Evolutionary conservation across 1,284 basidiomycete species (phyloP).

Genomic region (Ceratobasidium sp.): DNA sequence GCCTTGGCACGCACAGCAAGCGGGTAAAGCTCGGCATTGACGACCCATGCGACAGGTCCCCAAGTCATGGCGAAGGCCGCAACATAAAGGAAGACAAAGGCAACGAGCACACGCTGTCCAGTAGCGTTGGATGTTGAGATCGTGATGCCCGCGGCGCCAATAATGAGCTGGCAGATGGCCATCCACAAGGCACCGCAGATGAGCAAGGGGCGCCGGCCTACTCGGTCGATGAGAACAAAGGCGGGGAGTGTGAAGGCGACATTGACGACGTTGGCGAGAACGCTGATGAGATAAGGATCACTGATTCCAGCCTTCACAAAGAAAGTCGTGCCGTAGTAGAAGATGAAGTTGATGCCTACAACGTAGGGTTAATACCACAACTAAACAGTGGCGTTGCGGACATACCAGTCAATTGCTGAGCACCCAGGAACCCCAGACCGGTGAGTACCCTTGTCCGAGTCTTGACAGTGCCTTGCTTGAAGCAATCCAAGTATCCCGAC

Average conservation of each 20-base stretch:
- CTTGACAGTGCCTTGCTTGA: constrained; percentile 33
- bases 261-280: constrained; percentile 79
- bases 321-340: constrained; percentile 80
- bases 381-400: background rate
- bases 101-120: constrained; percentile 68
- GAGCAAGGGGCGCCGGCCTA: constrained; percentile 81
- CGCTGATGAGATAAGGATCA: constrained; percentile 76
- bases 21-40: constrained; percentile 81
- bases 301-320: constrained; percentile 78
- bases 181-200: constrained; percentile 78
- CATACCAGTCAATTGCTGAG: constrained; percentile 45
- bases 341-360: constrained; percentile 85
- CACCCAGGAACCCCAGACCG: constrained; percentile 38
- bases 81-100: constrained; percentile 75
- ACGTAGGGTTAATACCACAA: background rate
- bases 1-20: constrained; percentile 79
- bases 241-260: constrained; percentile 76
- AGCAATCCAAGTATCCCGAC: constrained; percentile 43
- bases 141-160: constrained; percentile 77
- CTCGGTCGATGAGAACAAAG: constrained; percentile 75
- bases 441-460: constrained; percentile 41
- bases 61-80: constrained; percentile 81
- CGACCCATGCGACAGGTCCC: constrained; percentile 83
- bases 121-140: constrained; percentile 62
- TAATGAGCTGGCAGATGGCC: constrained; percentile 77